Conservation (phyloP, 139 green algal species). For the Yamagishiella unicocca region DNA sequence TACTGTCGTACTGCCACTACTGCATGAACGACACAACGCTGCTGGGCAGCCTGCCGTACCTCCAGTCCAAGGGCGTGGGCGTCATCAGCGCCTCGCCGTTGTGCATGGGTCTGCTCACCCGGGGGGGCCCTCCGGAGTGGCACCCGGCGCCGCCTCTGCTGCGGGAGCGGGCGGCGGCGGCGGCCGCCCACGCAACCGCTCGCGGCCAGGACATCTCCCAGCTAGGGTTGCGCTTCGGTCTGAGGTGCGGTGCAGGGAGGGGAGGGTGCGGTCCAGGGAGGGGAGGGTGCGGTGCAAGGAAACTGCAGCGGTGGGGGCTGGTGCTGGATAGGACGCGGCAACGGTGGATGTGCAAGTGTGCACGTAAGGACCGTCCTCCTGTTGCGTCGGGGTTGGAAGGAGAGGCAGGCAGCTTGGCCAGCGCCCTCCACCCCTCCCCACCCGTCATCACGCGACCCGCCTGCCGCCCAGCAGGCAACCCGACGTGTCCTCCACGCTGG, state of each 20-base stretch:
- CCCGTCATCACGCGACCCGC: background rate
- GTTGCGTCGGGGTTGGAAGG: too few species aligned
- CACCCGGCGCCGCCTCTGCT: conserved; percentile 89
- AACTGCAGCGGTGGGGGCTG: too few species aligned
- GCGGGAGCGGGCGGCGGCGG: conserved; percentile 67
- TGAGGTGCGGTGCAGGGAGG: too few species aligned
- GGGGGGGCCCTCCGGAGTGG: conserved; percentile 87
- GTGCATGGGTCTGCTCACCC: conserved; percentile 94
- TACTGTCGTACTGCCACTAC: conserved; percentile 97
- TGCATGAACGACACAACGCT: conserved; percentile 87
- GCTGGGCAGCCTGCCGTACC: conserved; percentile 68
- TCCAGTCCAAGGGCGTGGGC: conserved; percentile 76
- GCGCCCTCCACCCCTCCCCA: background rate
- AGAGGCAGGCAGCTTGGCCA: too few species aligned
- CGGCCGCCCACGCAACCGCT: conserved; percentile 61
- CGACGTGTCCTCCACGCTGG: conserved; percentile 80
- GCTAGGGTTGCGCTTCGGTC: conserved; percentile 76
- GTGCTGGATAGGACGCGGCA: too few species aligned
- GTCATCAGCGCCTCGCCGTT: conserved; percentile 92
- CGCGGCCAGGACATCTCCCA: conserved; percentile 69
- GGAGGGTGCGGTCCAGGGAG: too few species aligned
- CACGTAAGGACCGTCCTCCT: too few species aligned
- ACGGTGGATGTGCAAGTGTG: too few species aligned
- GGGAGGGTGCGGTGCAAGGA: too few species aligned
- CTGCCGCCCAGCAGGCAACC: conserved; percentile 46